Evolutionary conservation across 1,284 basidiomycete genomes (phyloP).

Genomic region (Marasmius oreades): DNA sequence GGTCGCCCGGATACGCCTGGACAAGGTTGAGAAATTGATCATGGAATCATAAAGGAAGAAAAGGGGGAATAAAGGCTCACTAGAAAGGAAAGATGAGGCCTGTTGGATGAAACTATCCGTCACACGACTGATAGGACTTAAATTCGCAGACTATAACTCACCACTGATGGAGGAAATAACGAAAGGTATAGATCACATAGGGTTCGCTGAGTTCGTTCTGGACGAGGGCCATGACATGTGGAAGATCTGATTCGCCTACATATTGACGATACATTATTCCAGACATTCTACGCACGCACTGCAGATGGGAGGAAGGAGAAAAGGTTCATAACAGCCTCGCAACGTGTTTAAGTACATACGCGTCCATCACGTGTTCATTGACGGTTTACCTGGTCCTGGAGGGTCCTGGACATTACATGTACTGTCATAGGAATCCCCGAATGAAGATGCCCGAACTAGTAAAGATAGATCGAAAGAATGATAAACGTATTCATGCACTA

Average conservation of each 20-base stretch:
- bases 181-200: conserved; percentile 91
- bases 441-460: not conserved
- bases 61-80: conserved; percentile 40
- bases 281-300: conserved; percentile 39
- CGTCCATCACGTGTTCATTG: no score
- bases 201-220: conserved; percentile 93
- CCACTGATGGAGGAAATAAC: conserved; percentile 95
- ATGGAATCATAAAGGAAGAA: conserved; percentile 4
- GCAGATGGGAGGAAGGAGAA: no score
- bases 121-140: conserved; percentile 23
- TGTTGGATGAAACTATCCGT: conserved; percentile 30
- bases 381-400: no score
- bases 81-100: conserved; percentile 93
- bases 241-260: conserved; percentile 73
- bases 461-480: not conserved
- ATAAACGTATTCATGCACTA: not conserved
- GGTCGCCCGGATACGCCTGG: conserved; percentile 58
- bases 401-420: no score
- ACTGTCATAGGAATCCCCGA: no score
- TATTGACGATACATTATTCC: conserved; percentile 71
- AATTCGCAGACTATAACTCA: conserved; percentile 31
- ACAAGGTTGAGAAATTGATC: conserved; percentile 2
- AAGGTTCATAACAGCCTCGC: no score
- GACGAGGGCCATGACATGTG: conserved; percentile 82
- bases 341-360: no score